phyloP scores from a whole-genome alignment of 192 early-diverging fungal genomes.

The Coemansia sp. region DNA sequence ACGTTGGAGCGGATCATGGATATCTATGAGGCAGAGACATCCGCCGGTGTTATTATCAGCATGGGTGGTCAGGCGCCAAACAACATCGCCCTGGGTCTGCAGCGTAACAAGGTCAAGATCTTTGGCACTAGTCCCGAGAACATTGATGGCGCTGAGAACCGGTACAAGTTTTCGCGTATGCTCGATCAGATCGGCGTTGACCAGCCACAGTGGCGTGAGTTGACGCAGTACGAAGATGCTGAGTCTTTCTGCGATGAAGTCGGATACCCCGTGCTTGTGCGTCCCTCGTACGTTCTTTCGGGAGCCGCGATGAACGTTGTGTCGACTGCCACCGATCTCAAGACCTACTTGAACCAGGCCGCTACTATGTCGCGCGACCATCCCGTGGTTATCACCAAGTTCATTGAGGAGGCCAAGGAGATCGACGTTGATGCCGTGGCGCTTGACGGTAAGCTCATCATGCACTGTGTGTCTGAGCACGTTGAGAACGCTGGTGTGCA shows the following conservation, averaged over 20 bases:
- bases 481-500: conserved; percentile 99
- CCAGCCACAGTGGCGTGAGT: conserved; percentile 97
- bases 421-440: conserved; percentile 99
- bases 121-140: conserved; percentile 95
- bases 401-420: conserved; percentile 97
- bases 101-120: conserved; percentile 90
- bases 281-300: conserved; percentile 97
- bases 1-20: conserved; percentile 93
- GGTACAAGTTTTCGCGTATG: conserved; percentile 98
- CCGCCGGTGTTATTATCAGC: conserved; percentile 86
- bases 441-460: conserved; percentile 84
- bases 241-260: conserved; percentile 83
- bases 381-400: conserved; percentile 98
- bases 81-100: conserved; percentile 93
- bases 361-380: conserved; percentile 89
- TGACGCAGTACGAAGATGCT: conserved; percentile 87
- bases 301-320: conserved; percentile 99
- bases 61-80: conserved; percentile 98
- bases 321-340: conserved; percentile 79
- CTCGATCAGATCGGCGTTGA: conserved; percentile 95
- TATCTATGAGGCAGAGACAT: conserved; percentile 92
- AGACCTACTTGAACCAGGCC: conserved; percentile 85
- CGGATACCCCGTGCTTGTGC: conserved; percentile 93
- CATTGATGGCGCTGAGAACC: conserved; percentile 96
- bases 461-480: conserved; percentile 97